Evolutionary conservation across 768 basidiomycete genomes (phyloP), one percentile per base, ranked within the genome.

Genomic region (Flagelloscypha sp.): DNA sequence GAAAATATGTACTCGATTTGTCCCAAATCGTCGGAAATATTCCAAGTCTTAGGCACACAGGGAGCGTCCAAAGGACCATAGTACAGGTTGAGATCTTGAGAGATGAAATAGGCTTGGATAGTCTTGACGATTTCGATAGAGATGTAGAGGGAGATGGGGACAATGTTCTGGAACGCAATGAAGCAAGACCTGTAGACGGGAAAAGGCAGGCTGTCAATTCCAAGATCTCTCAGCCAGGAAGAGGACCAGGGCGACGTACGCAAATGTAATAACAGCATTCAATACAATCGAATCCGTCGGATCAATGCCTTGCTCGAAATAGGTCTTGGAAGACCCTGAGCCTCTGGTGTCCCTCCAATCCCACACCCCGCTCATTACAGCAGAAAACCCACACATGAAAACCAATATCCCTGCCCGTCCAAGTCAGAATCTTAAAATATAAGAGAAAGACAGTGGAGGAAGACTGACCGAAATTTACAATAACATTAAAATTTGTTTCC

Each of bases 71-170:
- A 81, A 24, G 82, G 76, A 40, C 72, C 65, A 61, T 95, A 95
- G 65, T 89, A 95, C 89, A 98, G 93, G 57, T 97, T 93, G 45
- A 90, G 49, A 53, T 98, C 93, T 56, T 94, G 89, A 6, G 84
- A 85, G 52, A 95, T 97, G 65, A 95, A 94, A 63, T 76, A 94
- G 3, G 93, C 93, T 55, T 95, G 93, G 38, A 94, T 88, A 2
- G 93, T 95, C 66, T 95, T 95, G 67, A 95, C 92, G 45, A 95
- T 86, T 62, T 97, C 93, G 52, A 95, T 92, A 31, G 93, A 93
- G 53, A 97, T 95, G 66, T 94, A 94, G 16, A 97, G 73, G 3
- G 90, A 92, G 38, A 95, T 83, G 16, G 93, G 93, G 10, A 97
- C 84, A 54, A 95, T 93, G 58, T 97, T 97, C 61, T 97, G 93